Percentiles rank a stretch among this genome's conserved stretches.
Conservation (phyloP, 2,329 filamentous ascomycete genomes). For the Aspergillus sp. region DNA sequence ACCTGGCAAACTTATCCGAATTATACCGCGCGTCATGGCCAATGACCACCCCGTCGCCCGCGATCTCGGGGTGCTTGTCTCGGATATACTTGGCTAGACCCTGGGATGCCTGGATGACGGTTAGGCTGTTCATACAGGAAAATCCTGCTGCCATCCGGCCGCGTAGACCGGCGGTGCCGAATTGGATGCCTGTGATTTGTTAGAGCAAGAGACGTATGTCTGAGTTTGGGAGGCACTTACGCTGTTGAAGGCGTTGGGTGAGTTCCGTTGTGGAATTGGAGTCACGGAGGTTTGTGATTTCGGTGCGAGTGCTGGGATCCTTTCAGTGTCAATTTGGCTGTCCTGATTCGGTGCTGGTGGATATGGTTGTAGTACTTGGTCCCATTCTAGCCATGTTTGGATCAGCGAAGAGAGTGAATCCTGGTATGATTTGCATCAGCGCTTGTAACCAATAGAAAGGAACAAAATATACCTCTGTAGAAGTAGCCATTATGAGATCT, state of each 20-base stretch:
- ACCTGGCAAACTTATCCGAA: constrained; percentile 53
- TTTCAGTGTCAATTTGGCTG: constrained; percentile 13
- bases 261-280: constrained; percentile 43
- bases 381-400: constrained; percentile 53
- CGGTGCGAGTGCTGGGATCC: constrained; percentile 47
- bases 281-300: constrained; percentile 48
- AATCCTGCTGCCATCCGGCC: constrained; percentile 62
- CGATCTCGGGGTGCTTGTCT: constrained; percentile 36
- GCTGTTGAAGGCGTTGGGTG: constrained; percentile 46
- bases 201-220: neutral
- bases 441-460: neutral
- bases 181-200: constrained; percentile 44
- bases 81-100: constrained; percentile 57
- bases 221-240: constrained; percentile 23
- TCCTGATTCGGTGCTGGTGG: neutral
- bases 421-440: constrained; percentile 11
- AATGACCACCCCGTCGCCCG: constrained; percentile 49
- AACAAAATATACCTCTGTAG: neutral
- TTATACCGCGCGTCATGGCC: constrained; percentile 59
- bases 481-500: too few relatives aligned
- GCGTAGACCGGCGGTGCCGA: constrained; percentile 57
- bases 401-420: constrained; percentile 37
- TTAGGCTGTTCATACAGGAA: constrained; percentile 53
- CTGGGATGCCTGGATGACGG: constrained; percentile 58
- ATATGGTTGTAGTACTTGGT: constrained; percentile 33